These are phyloP conservation scores for Fomes fomentarius DNA, from an alignment of 1,284 basidiomycete genomes.

Conservation along the genomic window DNA sequence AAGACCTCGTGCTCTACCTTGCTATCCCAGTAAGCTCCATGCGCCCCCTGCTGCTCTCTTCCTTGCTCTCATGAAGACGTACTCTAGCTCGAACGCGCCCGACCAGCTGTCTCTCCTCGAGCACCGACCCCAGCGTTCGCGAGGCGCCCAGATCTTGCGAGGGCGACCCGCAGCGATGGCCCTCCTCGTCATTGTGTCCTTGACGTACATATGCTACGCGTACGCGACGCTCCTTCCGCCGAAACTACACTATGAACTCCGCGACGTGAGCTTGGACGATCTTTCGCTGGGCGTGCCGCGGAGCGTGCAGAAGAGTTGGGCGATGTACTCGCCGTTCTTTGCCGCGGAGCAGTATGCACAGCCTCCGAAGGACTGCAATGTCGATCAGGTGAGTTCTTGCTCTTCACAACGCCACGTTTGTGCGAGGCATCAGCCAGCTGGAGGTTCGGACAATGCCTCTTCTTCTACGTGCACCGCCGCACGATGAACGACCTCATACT, in stretches of 20 bases:
- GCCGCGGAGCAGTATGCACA: conserved; percentile 48
- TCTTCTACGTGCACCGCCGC: no score
- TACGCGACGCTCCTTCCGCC: conserved; percentile 7
- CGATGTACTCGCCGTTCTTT: conserved; percentile 62
- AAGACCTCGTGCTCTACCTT: neutral
- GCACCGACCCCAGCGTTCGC: neutral
- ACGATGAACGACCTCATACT: no score
- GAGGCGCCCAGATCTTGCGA: neutral
- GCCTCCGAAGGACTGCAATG: conserved; percentile 51
- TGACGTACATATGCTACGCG: conserved; percentile 17
- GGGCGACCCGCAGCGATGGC: conserved; percentile 4
- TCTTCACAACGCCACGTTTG: no score
- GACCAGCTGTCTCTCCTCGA: neutral
- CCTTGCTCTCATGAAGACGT: neutral
- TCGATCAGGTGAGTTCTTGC: conserved; percentile 55
- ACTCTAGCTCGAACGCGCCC: neutral
- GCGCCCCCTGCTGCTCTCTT: neutral
- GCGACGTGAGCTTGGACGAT: neutral
- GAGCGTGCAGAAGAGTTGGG: conserved; percentile 46
- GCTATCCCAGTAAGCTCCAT: neutral
- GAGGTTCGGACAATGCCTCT: no score
- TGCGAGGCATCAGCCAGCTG: no score
- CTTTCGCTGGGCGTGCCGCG: conserved; percentile 9
- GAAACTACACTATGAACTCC: neutral
- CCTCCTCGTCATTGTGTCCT: conserved; percentile 3